These are phyloP conservation scores for Sporisorium exsertum DNA, from an alignment of 1,284 basidiomycete genomes.

Conservation along the genomic window DNA sequence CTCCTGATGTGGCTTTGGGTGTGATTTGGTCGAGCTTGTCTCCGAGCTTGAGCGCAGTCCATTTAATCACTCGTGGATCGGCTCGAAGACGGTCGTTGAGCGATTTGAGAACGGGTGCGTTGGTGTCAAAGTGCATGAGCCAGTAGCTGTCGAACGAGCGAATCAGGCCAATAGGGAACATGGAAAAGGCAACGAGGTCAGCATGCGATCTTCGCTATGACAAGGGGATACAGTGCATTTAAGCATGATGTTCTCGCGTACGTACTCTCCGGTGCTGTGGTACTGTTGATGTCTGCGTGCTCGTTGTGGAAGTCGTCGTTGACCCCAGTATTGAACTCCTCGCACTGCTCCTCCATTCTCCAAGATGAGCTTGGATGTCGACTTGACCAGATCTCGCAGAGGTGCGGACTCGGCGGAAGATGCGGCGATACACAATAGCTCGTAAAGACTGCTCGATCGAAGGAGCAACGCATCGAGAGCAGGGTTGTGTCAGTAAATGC, in stretches of 20 bases:
- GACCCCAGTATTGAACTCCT: conserved; percentile 81
- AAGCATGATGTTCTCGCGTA: conserved; percentile 55
- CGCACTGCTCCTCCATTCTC: conserved; percentile 83
- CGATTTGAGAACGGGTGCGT: conserved; percentile 77
- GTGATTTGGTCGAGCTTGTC: conserved; percentile 73
- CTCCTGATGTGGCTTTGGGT: conserved; percentile 56
- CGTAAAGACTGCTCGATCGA: conserved; percentile 61
- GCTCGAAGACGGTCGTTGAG: conserved; percentile 78
- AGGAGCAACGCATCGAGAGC: no score
- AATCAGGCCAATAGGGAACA: not conserved
- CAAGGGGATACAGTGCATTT: not conserved
- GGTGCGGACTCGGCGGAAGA: conserved; percentile 70
- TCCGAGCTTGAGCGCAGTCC: conserved; percentile 83
- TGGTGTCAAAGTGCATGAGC: conserved; percentile 88
- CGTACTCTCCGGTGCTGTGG: conserved; percentile 82
- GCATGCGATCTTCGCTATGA: not conserved
- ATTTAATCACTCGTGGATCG: conserved; percentile 84
- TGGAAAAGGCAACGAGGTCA: not conserved
- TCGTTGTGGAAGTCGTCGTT: conserved; percentile 78
- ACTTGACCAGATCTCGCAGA: conserved; percentile 80
- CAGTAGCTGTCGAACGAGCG: conserved; percentile 77
- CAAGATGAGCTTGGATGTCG: conserved; percentile 80
- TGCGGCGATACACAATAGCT: conserved; percentile 67
- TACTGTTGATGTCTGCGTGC: conserved; percentile 79
- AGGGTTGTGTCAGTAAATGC: not conserved